Evolutionary conservation across 345 rosid species (phyloP).

Genomic region (Alliaria petiolata): DNA sequence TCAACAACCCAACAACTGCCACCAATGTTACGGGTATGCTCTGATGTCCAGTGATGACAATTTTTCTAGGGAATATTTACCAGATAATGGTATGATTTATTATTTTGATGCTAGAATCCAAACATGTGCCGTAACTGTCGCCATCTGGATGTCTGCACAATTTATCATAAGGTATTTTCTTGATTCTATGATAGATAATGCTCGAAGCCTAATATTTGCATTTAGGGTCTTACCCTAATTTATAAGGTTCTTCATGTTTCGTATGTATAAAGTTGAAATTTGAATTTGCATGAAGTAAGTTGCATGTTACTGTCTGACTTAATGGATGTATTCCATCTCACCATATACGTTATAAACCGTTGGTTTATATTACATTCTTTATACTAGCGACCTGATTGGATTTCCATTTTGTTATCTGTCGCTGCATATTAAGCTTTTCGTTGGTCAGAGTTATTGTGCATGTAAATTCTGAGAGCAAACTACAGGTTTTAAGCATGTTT

Average conservation of each 20-base stretch:
- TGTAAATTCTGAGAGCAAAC: conserved; percentile 3
- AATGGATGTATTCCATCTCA: neutral
- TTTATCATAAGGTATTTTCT: conserved; percentile 84
- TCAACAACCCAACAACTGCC: conserved; percentile 70
- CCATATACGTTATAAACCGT: neutral
- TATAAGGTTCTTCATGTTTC: neutral
- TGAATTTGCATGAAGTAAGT: neutral
- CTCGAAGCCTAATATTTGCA: neutral
- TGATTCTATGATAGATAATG: neutral
- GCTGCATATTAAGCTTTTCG: neutral
- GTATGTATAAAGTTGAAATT: neutral
- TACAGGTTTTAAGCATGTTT: neutral
- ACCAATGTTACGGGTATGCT: conserved; percentile 75
- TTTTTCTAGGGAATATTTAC: neutral
- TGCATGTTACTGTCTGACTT: neutral
- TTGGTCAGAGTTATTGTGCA: neutral
- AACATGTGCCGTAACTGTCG: conserved; percentile 84
- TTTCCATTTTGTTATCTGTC: neutral
- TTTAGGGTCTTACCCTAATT: neutral
- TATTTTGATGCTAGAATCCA: conserved; percentile 52
- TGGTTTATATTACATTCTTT: conserved; percentile 1
- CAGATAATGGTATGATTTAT: conserved; percentile 1
- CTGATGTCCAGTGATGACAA: conserved; percentile 10
- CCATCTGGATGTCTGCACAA: conserved; percentile 79
- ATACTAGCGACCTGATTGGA: neutral